These are phyloP conservation scores for Epithemia pelagica DNA, from an alignment of 108 stramenopile genomes.

Conservation along the genomic window DNA sequence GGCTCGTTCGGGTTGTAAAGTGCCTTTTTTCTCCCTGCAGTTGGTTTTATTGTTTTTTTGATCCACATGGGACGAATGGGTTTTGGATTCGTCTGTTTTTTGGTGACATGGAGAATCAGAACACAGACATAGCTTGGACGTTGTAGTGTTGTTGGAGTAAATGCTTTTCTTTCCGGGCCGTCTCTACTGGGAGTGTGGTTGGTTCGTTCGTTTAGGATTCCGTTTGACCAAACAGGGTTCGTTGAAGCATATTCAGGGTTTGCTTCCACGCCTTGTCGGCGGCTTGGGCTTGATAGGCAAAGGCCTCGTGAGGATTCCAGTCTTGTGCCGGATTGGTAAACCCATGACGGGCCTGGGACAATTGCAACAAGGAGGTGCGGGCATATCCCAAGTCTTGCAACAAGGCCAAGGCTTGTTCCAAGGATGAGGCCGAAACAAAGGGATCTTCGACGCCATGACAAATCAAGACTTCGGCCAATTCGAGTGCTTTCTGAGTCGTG, in stretches of 20 bases:
- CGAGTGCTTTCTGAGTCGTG: background rate
- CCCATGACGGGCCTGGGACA: constrained; percentile 54
- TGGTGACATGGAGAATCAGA: no score
- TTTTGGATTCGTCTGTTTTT: no score
- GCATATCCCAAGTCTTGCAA: constrained; percentile 19
- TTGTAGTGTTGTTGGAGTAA: no score
- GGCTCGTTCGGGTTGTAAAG: no score
- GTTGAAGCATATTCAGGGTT: constrained; percentile 1
- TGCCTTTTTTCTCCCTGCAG: no score
- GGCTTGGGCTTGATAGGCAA: constrained; percentile 44
- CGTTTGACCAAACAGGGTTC: constrained; percentile 4
- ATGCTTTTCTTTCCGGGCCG: no score
- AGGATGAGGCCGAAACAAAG: constrained; percentile 31
- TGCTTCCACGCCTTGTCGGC: constrained; percentile 21
- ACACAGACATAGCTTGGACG: no score
- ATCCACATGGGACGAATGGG: no score
- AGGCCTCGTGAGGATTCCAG: constrained; percentile 49
- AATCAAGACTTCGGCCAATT: constrained; percentile 26
- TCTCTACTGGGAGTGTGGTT: no score
- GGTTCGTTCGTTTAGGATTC: no score
- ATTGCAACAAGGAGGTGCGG: constrained; percentile 18
- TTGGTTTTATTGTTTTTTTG: no score
- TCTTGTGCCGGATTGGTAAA: constrained; percentile 77
- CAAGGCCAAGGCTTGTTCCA: constrained; percentile 27
- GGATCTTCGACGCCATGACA: constrained; percentile 65